Evolutionary conservation across 140 eudicot species (phyloP).

Genomic region (Oenanthe javanica): DNA sequence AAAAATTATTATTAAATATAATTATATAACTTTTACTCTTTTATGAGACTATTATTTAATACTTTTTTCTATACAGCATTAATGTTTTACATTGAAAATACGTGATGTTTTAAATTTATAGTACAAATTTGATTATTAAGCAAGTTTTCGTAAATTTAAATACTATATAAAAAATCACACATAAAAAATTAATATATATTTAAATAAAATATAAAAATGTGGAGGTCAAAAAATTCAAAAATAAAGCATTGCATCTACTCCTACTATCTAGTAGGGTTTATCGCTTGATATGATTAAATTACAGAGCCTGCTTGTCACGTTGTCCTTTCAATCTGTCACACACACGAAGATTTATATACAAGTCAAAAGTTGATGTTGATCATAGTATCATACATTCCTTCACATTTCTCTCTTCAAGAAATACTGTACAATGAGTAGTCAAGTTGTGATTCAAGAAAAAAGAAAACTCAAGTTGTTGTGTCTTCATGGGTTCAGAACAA

Average conservation of each 20-base stretch:
- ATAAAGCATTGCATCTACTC: too few species aligned
- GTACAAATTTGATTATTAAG: not conserved
- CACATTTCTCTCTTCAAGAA: not conserved
- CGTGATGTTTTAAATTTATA: not conserved
- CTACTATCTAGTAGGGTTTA: not conserved
- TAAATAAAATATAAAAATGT: too few species aligned
- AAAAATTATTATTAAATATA: too few species aligned
- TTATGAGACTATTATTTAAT: too few species aligned
- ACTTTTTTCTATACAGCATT: not conserved
- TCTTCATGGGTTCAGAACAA: slow-evolving; percentile 50
- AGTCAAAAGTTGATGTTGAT: not conserved
- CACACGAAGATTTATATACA: not conserved
- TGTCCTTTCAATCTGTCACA: not conserved
- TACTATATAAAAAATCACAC: too few species aligned
- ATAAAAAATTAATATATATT: too few species aligned
- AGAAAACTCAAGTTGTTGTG: slow-evolving; percentile 32
- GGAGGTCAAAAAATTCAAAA: too few species aligned
- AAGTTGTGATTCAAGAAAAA: not conserved
- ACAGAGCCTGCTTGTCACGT: not conserved
- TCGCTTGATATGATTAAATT: not conserved
- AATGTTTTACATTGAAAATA: not conserved
- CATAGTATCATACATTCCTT: not conserved
- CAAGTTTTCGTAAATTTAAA: not conserved
- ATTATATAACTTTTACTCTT: too few species aligned
- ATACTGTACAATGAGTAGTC: not conserved